A percentile compares a stretch with the other conserved stretches of the same genome.
Evolutionary conservation across 2,329 filamentous ascomycete genomes (phyloP).

Genomic region (Endocalyx cinctus): DNA sequence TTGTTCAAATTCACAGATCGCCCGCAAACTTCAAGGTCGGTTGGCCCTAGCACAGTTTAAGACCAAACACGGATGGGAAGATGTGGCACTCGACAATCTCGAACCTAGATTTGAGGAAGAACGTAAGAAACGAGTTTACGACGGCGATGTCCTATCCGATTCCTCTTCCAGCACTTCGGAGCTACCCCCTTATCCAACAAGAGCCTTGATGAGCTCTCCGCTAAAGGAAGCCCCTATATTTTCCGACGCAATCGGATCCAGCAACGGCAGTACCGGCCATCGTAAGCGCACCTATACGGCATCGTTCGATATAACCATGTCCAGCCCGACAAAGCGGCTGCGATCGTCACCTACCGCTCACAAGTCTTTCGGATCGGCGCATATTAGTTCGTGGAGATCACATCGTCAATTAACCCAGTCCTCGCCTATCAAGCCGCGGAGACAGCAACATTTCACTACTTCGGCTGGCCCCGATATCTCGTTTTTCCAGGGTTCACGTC

Average conservation of each 20-base stretch:
- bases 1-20: slow-evolving; percentile 61
- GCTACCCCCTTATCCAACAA: slow-evolving; percentile 63
- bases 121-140: slow-evolving; percentile 63
- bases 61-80: slow-evolving; percentile 91
- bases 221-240: slow-evolving; percentile 72
- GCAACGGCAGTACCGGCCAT: slow-evolving; percentile 61
- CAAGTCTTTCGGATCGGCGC: slow-evolving; percentile 49
- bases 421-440: slow-evolving; percentile 75
- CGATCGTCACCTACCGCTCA: slow-evolving; percentile 60
- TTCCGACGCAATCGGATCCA: slow-evolving; percentile 73
- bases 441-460: slow-evolving; percentile 70
- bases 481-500: slow-evolving; percentile 69
- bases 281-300: slow-evolving; percentile 60
- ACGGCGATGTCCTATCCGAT: slow-evolving; percentile 76
- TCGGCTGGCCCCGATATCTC: slow-evolving; percentile 68
- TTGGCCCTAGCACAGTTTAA: slow-evolving; percentile 96
- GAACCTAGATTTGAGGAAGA: slow-evolving; percentile 80
- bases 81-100: slow-evolving; percentile 78
- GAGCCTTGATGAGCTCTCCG: slow-evolving; percentile 75
- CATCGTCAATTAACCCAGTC: slow-evolving; percentile 75
- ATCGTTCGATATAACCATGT: slow-evolving; percentile 51
- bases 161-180: slow-evolving; percentile 82
- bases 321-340: slow-evolving; percentile 64
- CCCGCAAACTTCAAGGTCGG: slow-evolving; percentile 85
- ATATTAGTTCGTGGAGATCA: slow-evolving; percentile 69